Conservation (phyloP, 2,329 filamentous ascomycete species). For the Curvularia verruculosa region DNA sequence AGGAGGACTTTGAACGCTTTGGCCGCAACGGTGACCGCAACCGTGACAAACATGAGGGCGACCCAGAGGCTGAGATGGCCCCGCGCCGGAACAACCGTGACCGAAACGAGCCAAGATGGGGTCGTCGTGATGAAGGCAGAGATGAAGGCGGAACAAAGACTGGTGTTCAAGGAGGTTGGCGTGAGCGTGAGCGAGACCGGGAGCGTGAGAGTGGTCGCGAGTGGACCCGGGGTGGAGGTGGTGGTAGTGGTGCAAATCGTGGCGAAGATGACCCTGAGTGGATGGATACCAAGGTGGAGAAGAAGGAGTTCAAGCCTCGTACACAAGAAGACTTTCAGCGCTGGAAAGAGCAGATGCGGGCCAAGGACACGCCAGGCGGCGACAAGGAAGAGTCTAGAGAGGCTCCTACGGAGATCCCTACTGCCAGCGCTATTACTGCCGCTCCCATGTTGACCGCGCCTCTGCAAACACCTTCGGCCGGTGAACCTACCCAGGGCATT, state of each 20-base stretch:
- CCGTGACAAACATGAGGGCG: conserved; percentile 54
- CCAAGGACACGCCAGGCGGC: conserved; percentile 57
- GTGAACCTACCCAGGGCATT: conserved; percentile 74
- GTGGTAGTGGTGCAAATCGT: conserved; percentile 60
- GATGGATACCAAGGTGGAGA: conserved; percentile 72
- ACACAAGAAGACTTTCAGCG: conserved; percentile 92
- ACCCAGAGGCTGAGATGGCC: conserved; percentile 53
- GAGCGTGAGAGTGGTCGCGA: conserved; percentile 56
- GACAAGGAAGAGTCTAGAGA: conserved; percentile 54
- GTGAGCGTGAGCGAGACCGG: conserved; percentile 50
- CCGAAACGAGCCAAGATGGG: conserved; percentile 74
- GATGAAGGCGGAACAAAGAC: conserved; percentile 54
- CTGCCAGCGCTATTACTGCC: conserved; percentile 26
- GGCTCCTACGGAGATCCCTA: conserved; percentile 23
- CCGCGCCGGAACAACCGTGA: conserved; percentile 68
- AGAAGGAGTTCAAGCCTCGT: conserved; percentile 72
- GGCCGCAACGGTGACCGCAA: conserved; percentile 61
- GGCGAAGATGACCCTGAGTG: conserved; percentile 79
- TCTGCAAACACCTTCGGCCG: conserved; percentile 63
- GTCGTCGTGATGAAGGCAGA: conserved; percentile 64
- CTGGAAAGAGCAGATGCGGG: conserved; percentile 92
- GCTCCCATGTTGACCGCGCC: conserved; percentile 51
- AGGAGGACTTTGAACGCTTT: conserved; percentile 74
- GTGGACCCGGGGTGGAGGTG: conserved; percentile 60
- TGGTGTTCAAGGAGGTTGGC: conserved; percentile 63